Evolutionary conservation across 805 yeast genomes (phyloP).

Genomic region (Starmerella tilneyi): DNA sequence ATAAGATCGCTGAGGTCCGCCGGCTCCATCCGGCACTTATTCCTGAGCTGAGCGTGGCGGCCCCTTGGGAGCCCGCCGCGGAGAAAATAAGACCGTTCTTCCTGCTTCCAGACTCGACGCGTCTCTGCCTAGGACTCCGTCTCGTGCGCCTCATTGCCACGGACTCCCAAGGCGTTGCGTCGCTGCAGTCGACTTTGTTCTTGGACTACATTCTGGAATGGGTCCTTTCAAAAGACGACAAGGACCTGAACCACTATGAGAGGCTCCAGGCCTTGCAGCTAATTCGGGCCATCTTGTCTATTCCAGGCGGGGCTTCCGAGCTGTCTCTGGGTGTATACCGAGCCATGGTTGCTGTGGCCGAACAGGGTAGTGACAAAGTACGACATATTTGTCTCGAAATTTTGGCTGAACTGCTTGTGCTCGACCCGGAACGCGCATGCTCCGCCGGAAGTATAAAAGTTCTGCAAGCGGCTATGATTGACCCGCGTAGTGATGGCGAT

Average conservation of each 20-base stretch:
- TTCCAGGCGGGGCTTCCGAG: conserved; percentile 43
- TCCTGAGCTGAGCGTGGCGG: conserved; percentile 11
- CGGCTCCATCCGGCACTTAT: conserved; percentile 13
- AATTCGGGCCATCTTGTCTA: conserved; percentile 49
- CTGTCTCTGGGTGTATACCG: conserved; percentile 55
- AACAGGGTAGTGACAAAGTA: conserved; percentile 43
- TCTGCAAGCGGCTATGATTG: conserved; percentile 41
- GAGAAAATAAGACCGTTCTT: conserved; percentile 50
- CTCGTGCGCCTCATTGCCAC: conserved; percentile 56
- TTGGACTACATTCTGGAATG: conserved; percentile 55
- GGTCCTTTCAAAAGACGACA: conserved; percentile 50
- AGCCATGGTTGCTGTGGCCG: conserved; percentile 55
- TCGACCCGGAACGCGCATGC: conserved; percentile 37
- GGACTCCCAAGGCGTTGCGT: conserved; percentile 44
- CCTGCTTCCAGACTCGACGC: conserved; percentile 46
- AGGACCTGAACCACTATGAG: conserved; percentile 42
- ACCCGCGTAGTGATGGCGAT: conserved; percentile 17
- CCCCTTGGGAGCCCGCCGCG: conserved; percentile 28
- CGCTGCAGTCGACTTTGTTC: conserved; percentile 41
- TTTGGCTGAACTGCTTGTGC: conserved; percentile 40
- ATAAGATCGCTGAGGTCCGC: conserved; percentile 16
- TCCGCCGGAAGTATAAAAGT: conserved; percentile 40
- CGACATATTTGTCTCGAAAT: conserved; percentile 45
- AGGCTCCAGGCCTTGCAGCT: conserved; percentile 69
- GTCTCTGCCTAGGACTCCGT: conserved; percentile 67